Percentiles rank a stretch among this genome's conserved stretches.
Evolutionary conservation across 352 stramenopile genomes (phyloP).

Genomic region (Globisporangium abappressorium): DNA sequence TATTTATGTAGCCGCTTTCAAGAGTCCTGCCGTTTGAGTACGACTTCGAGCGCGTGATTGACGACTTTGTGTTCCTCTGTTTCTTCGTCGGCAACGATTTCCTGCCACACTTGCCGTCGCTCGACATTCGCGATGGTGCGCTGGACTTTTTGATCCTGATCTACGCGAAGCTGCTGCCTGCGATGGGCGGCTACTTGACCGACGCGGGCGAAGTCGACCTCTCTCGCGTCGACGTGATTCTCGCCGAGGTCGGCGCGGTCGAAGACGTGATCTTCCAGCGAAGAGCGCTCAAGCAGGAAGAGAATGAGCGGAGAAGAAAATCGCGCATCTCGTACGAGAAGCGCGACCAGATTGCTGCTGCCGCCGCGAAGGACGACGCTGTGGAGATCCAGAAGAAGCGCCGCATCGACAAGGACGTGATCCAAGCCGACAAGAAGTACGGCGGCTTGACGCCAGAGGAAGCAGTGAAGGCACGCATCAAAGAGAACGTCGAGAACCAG

Average conservation of each 20-base stretch:
- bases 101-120: conserved; percentile 95
- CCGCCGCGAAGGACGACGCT: conserved; percentile 58
- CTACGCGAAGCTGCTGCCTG: conserved; percentile 89
- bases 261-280: conserved; percentile 96
- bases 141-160: conserved; percentile 98
- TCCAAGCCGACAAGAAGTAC: conserved; percentile 71
- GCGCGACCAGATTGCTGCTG: conserved; percentile 64
- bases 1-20: conserved; percentile 33
- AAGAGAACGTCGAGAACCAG: conserved; percentile 71
- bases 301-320: conserved; percentile 71
- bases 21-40: conserved; percentile 90
- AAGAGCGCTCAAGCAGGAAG: conserved; percentile 78
- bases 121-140: conserved; percentile 98
- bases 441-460: conserved; percentile 57
- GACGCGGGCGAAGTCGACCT: conserved; percentile 94
- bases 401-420: conserved; percentile 58
- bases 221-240: conserved; percentile 93
- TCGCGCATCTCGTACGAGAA: conserved; percentile 66
- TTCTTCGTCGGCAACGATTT: conserved; percentile 99
- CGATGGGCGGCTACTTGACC: conserved; percentile 94
- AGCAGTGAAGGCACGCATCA: conserved; percentile 79
- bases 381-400: conserved; percentile 82
- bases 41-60: conserved; percentile 97
- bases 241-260: conserved; percentile 94
- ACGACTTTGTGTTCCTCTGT: conserved; percentile 99